Conservation (phyloP, 805 yeast species). For the Ogataea sp. region DNA sequence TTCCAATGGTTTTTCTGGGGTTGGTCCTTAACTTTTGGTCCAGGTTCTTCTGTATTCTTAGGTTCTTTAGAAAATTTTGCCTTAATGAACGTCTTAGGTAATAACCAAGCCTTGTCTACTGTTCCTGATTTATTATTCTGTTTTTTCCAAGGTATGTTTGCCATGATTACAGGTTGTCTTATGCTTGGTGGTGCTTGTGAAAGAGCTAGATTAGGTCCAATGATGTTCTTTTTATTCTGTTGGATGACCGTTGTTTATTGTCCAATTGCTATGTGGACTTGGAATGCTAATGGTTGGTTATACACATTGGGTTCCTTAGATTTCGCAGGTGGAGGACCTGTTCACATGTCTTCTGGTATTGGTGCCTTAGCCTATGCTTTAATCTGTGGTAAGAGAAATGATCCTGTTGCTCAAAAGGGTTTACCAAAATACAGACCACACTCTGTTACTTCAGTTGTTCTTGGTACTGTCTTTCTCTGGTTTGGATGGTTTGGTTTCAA, state of each 20-base stretch:
- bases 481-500: constrained; percentile 99
- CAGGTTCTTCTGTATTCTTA: constrained; percentile 47
- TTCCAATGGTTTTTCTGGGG: constrained; percentile 99
- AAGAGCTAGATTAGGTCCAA: constrained; percentile 91
- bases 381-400: constrained; percentile 86
- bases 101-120: constrained; percentile 54
- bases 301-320: constrained; percentile 76
- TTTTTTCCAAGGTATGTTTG: constrained; percentile 95
- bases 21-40: constrained; percentile 73
- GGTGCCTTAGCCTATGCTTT: constrained; percentile 94
- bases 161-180: constrained; percentile 84
- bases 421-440: constrained; percentile 92
- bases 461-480: constrained; percentile 94
- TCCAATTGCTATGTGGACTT: constrained; percentile 95
- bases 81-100: constrained; percentile 74
- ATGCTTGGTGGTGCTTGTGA: constrained; percentile 98
- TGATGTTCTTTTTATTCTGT: constrained; percentile 88
- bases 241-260: constrained; percentile 96
- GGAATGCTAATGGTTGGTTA: constrained; percentile 84
- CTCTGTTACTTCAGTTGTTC: constrained; percentile 79
- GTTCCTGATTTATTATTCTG: constrained; percentile 90
- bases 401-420: constrained; percentile 57
- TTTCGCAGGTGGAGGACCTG: constrained; percentile 99
- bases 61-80: constrained; percentile 81
- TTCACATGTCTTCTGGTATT: constrained; percentile 89